Conservation (phyloP, 805 yeast genomes). For the Dipodascopsis uninucleata region DNA sequence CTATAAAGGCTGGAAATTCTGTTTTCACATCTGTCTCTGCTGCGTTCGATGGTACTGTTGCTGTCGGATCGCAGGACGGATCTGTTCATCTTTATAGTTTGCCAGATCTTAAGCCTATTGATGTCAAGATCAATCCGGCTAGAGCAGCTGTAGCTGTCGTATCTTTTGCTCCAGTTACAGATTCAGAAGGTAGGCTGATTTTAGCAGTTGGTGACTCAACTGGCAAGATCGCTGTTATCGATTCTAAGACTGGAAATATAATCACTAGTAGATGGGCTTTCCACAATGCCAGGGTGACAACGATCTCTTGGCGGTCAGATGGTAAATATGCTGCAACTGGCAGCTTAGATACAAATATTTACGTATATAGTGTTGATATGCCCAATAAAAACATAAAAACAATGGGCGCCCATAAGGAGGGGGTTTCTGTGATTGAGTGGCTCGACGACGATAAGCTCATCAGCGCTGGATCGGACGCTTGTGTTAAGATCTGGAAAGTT, state of each 20-base stretch:
- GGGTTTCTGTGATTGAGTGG: slow-evolving; percentile 78
- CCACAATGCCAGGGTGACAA: slow-evolving; percentile 78
- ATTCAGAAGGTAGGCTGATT: slow-evolving; percentile 33
- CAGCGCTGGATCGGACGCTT: slow-evolving; percentile 78
- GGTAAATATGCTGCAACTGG: slow-evolving; percentile 72
- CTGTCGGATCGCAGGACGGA: slow-evolving; percentile 23
- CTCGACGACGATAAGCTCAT: slow-evolving; percentile 46
- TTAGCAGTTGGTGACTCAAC: slow-evolving; percentile 82
- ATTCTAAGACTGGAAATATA: slow-evolving; percentile 42
- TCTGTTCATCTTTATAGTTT: slow-evolving; percentile 29
- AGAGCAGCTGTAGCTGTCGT: slow-evolving; percentile 56
- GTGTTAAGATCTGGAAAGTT: slow-evolving; percentile 67
- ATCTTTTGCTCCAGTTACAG: slow-evolving; percentile 13
- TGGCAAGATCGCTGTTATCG: slow-evolving; percentile 80
- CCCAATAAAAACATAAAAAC: slow-evolving; percentile 75
- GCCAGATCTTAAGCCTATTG: slow-evolving; percentile 37
- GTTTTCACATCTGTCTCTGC: slow-evolving; percentile 22
- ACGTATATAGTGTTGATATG: slow-evolving; percentile 70
- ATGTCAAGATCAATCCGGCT: slow-evolving; percentile 38
- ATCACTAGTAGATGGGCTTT: slow-evolving; percentile 92
- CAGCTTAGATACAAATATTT: slow-evolving; percentile 78
- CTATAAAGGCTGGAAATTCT: slow-evolving; percentile 4
- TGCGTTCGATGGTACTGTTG: slow-evolving; percentile 15
- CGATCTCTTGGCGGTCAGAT: slow-evolving; percentile 75
- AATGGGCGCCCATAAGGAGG: slow-evolving; percentile 82